These are phyloP conservation scores for Mycena pura DNA, from an alignment of 768 basidiomycete species.

Conservation along the genomic window DNA sequence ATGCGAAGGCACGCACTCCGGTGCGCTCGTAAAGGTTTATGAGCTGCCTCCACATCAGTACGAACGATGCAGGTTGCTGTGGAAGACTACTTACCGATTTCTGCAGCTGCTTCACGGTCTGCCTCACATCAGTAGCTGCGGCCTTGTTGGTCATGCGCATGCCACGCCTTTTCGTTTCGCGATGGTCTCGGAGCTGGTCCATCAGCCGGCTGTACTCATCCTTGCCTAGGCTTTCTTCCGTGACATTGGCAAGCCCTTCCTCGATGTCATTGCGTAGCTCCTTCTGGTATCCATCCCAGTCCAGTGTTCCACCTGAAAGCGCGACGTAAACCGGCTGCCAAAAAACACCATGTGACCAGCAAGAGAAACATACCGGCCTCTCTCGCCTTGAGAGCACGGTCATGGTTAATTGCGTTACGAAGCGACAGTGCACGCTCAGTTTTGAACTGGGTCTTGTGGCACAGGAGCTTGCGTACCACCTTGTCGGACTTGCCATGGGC, in stretches of 20 bases:
- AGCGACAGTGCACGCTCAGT: neutral
- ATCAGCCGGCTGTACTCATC: neutral
- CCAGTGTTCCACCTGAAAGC: no score
- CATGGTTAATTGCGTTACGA: neutral
- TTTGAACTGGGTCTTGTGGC: neutral
- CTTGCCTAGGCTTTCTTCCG: no score
- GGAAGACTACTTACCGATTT: neutral
- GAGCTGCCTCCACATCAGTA: neutral
- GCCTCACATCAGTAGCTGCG: neutral
- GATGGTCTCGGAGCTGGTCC: neutral
- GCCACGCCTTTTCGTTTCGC: neutral
- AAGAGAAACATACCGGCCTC: neutral
- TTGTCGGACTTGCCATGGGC: neutral
- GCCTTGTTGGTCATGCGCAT: neutral
- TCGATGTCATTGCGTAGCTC: neutral
- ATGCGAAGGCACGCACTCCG: neutral
- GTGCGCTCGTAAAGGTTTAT: neutral
- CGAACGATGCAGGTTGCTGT: neutral
- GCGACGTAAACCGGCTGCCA: no score
- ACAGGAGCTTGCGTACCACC: neutral
- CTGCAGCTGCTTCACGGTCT: neutral
- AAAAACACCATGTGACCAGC: neutral
- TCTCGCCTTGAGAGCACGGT: neutral
- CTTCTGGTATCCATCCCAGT: no score
- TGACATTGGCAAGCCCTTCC: neutral